Percentiles rank a stretch among this genome's conserved stretches.
phyloP scores from a whole-genome alignment of 768 basidiomycete species.

The Pisolithus albus region DNA sequence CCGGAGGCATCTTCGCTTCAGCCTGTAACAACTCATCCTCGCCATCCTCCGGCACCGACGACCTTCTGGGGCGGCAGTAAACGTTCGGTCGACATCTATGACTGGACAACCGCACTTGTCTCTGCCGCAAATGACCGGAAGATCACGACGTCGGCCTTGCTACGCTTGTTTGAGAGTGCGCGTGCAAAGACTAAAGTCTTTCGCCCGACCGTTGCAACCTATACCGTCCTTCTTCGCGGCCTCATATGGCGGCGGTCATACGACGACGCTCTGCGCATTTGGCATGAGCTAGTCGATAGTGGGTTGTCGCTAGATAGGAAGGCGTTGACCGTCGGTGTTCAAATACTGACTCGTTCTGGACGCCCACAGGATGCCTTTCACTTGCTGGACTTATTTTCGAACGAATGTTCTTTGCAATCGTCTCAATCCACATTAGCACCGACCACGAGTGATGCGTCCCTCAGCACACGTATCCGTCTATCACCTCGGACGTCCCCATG shows the following conservation, averaged over 20 bases:
- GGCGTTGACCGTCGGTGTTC: constrained; percentile 45
- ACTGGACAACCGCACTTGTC: constrained; percentile 41
- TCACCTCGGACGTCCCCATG: constrained; percentile 3
- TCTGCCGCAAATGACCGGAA: constrained; percentile 37
- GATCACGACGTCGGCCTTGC: constrained; percentile 27
- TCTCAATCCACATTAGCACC: constrained; percentile 1
- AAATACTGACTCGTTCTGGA: constrained; percentile 39
- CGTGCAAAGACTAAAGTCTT: constrained; percentile 22
- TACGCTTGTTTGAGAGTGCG: constrained; percentile 33
- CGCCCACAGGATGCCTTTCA: constrained; percentile 43
- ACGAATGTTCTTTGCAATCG: constrained; percentile 14
- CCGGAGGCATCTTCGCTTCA: constrained; percentile 2
- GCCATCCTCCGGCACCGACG: background rate
- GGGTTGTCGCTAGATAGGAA: constrained; percentile 37
- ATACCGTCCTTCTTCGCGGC: constrained; percentile 50
- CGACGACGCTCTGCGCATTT: constrained; percentile 35
- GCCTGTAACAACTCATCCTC: background rate
- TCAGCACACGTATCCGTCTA: too few relatives aligned
- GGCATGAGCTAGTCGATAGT: constrained; percentile 34
- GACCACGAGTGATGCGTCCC: too few relatives aligned
- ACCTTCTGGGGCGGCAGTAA: constrained; percentile 15
- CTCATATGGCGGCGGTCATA: constrained; percentile 39
- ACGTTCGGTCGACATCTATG: constrained; percentile 34
- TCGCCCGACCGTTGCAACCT: constrained; percentile 39
- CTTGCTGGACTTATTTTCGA: constrained; percentile 39